Evolutionary conservation across 2,329 filamentous ascomycete genomes (phyloP).

Genomic region (Exophiala viscosa): DNA sequence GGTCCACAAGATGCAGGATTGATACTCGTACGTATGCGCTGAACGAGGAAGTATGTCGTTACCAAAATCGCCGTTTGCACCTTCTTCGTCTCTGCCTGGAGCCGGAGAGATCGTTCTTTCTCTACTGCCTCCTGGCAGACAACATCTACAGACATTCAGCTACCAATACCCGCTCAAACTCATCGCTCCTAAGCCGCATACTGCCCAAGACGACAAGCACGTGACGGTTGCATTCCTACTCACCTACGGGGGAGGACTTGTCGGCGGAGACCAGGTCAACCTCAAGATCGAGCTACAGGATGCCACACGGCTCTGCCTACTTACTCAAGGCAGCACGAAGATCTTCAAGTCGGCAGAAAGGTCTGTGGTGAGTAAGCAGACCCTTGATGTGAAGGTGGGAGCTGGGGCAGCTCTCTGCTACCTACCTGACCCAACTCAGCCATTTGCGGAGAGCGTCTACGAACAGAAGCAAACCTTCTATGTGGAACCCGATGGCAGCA

Average conservation of each 20-base stretch:
- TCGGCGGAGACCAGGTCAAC: slow-evolving; percentile 78
- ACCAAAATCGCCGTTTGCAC: slow-evolving; percentile 66
- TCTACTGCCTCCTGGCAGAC: slow-evolving; percentile 66
- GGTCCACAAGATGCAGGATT: not conserved
- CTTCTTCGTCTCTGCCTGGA: slow-evolving; percentile 69
- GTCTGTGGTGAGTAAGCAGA: slow-evolving; percentile 41
- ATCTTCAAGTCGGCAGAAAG: slow-evolving; percentile 73
- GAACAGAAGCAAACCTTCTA: slow-evolving; percentile 78
- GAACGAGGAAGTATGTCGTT: slow-evolving; percentile 20
- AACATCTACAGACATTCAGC: slow-evolving; percentile 68
- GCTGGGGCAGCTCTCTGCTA: slow-evolving; percentile 54
- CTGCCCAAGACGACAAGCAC: slow-evolving; percentile 49
- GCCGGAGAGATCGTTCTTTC: slow-evolving; percentile 72
- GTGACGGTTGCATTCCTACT: slow-evolving; percentile 69
- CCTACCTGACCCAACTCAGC: slow-evolving; percentile 89
- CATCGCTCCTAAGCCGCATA: slow-evolving; percentile 70
- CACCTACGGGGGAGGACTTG: slow-evolving; percentile 89
- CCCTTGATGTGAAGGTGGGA: slow-evolving; percentile 47
- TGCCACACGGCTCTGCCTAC: slow-evolving; percentile 61
- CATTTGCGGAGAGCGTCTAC: slow-evolving; percentile 79
- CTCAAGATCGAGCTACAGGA: slow-evolving; percentile 65
- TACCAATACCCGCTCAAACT: slow-evolving; percentile 96
- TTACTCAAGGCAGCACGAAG: slow-evolving; percentile 81
- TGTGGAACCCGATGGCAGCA: slow-evolving; percentile 45
- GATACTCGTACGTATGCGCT: not conserved